These are phyloP conservation scores for Capsella bursapastoris DNA, from an alignment of 345 rosid genomes.

Conservation along the genomic window DNA sequence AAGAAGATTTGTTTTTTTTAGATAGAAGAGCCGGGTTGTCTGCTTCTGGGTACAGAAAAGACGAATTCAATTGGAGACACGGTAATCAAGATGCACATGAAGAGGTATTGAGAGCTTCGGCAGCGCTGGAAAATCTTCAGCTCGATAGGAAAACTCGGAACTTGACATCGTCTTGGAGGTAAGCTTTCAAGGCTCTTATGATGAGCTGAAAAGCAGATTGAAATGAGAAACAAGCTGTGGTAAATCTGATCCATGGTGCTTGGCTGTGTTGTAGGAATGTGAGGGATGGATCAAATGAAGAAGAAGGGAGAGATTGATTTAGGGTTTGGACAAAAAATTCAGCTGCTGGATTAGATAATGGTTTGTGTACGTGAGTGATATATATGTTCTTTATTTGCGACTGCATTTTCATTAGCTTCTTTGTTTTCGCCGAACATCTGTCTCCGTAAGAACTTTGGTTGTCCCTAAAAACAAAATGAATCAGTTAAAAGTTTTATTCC, in stretches of 20 bases:
- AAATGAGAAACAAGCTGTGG: conserved; percentile 6
- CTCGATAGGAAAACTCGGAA: conserved; percentile 90
- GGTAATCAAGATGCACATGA: conserved; percentile 68
- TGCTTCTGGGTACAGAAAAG: conserved; percentile 73
- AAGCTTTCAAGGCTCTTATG: conserved; percentile 35
- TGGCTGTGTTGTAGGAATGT: conserved; percentile 65
- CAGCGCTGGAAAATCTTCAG: conserved; percentile 91
- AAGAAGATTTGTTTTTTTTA: conserved; percentile 27
- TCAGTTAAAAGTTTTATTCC: not conserved
- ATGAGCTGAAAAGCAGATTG: not conserved
- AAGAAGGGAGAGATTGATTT: conserved; percentile 55
- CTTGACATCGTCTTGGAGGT: conserved; percentile 94
- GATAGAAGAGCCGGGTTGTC: conserved; percentile 90
- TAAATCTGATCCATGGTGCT: conserved; percentile 13
- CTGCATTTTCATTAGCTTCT: not conserved
- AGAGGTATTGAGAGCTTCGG: conserved; percentile 75
- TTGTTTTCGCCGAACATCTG: not conserved
- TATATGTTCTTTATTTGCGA: conserved; percentile 27
- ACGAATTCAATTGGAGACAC: conserved; percentile 85
- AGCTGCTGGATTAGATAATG: conserved; percentile 22
- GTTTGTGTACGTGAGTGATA: conserved; percentile 29
- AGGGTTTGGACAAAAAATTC: not conserved
- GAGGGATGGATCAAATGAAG: conserved; percentile 72
- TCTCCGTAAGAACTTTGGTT: not conserved
- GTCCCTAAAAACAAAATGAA: not conserved